Evolutionary conservation across 768 basidiomycete species (phyloP).

Genomic region (Nidularia sp.): DNA sequence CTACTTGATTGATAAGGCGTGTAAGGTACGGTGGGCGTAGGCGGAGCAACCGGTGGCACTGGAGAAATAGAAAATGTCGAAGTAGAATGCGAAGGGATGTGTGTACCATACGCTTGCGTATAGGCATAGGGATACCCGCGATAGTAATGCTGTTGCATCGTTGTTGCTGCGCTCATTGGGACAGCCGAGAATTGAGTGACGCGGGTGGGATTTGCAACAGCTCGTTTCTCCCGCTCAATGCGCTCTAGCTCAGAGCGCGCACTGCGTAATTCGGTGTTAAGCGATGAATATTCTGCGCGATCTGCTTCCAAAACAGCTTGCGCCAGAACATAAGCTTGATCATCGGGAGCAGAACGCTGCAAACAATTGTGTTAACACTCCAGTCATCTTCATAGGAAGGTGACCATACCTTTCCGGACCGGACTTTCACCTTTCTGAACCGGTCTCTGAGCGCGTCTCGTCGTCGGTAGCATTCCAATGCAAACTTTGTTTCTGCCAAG

Average conservation of each 20-base stretch:
- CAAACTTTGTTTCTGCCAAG: conserved; percentile 61
- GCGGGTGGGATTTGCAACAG: conserved; percentile 36
- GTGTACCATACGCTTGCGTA: conserved; percentile 49
- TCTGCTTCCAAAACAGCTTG: conserved; percentile 66
- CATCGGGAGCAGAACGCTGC: conserved; percentile 58
- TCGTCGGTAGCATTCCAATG: conserved; percentile 61
- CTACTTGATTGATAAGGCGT: conserved; percentile 32
- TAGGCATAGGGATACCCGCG: conserved; percentile 64
- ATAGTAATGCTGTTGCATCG: conserved; percentile 53
- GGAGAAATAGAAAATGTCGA: conserved; percentile 24
- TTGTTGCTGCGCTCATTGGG: conserved; percentile 20
- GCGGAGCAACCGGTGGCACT: conserved; percentile 15
- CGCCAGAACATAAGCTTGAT: conserved; percentile 60
- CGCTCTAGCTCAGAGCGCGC: conserved; percentile 64
- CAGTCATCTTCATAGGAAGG: background rate
- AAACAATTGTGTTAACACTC: conserved; percentile 1
- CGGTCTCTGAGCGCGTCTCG: conserved; percentile 51
- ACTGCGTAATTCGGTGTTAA: conserved; percentile 58
- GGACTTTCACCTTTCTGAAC: conserved; percentile 50
- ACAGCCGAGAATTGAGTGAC: conserved; percentile 32
- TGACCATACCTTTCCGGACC: conserved; percentile 52
- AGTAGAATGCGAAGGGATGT: conserved; percentile 19
- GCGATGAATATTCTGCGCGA: conserved; percentile 51
- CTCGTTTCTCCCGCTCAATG: conserved; percentile 66
- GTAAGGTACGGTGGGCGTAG: conserved; percentile 23